phyloP scores from a whole-genome alignment of 164 flowering plant species.

The Macadamia tetraphylla region DNA sequence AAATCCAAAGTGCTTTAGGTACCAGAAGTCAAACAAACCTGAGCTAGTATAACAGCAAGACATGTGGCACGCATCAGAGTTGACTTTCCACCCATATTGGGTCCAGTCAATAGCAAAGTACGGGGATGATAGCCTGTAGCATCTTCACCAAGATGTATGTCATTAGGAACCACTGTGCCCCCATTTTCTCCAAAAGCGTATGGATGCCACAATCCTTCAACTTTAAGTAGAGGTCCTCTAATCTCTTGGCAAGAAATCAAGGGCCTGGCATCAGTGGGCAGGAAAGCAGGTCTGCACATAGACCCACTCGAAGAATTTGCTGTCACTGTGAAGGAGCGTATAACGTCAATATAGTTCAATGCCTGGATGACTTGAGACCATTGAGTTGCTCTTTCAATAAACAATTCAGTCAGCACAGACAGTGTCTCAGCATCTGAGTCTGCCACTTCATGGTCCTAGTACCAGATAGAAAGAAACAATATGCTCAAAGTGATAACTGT shows the following conservation, averaged over 20 bases:
- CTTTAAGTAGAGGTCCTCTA: slow-evolving; percentile 50
- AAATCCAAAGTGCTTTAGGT: neutral
- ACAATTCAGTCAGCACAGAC: slow-evolving; percentile 66
- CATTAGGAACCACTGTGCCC: slow-evolving; percentile 69
- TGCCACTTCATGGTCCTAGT: slow-evolving; percentile 65
- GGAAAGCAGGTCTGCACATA: slow-evolving; percentile 67
- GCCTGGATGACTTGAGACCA: slow-evolving; percentile 81
- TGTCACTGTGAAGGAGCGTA: slow-evolving; percentile 75
- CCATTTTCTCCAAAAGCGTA: slow-evolving; percentile 71
- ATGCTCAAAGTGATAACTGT: neutral
- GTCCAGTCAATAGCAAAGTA: slow-evolving; percentile 84
- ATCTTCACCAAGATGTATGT: slow-evolving; percentile 70
- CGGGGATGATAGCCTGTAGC: slow-evolving; percentile 43
- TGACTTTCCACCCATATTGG: slow-evolving; percentile 99
- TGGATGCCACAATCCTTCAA: slow-evolving; percentile 93
- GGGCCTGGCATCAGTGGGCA: slow-evolving; percentile 33
- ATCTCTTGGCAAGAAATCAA: slow-evolving; percentile 20
- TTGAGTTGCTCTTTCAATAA: slow-evolving; percentile 52
- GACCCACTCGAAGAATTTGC: slow-evolving; percentile 54
- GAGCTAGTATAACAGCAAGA: slow-evolving; percentile 79
- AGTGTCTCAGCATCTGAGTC: slow-evolving; percentile 77
- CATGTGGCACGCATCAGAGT: slow-evolving; percentile 95
- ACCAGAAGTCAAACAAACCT: slow-evolving; percentile 44
- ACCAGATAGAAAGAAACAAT: slow-evolving; percentile 9
- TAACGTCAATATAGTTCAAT: slow-evolving; percentile 68